Percentiles rank a stretch among this genome's conserved stretches.
These are phyloP conservation scores for Ilex aquifolium DNA, from an alignment of 257 asterid genomes.

Conservation along the genomic window DNA sequence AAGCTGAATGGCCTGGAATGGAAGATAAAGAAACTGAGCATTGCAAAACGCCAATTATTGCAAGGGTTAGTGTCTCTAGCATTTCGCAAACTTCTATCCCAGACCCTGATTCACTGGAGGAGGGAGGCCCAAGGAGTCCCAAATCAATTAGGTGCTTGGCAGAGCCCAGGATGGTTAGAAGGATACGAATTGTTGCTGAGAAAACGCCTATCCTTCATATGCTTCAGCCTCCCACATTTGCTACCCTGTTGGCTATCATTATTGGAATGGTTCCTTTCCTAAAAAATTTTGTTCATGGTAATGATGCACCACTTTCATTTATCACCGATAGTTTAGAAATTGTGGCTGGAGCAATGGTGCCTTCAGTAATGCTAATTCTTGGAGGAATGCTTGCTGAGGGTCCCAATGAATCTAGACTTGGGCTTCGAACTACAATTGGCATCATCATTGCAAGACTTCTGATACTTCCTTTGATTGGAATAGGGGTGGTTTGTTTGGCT, in stretches of 20 bases:
- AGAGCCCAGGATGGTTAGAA: conserved; percentile 72
- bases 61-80: conserved; percentile 35
- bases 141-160: conserved; percentile 68
- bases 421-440: conserved; percentile 61
- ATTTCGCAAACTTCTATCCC: conserved; percentile 38
- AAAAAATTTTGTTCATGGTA: conserved; percentile 59
- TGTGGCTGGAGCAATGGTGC: conserved; percentile 83
- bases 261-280: conserved; percentile 76
- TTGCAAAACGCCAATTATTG: conserved; percentile 78
- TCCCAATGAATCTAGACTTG: conserved; percentile 73
- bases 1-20: conserved; percentile 99
- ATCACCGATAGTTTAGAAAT: conserved; percentile 75
- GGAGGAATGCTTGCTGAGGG: conserved; percentile 99
- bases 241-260: conserved; percentile 68
- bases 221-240: conserved; percentile 85
- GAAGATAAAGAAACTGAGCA: conserved; percentile 77
- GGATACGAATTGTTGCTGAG: conserved; percentile 67
- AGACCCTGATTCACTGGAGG: conserved; percentile 48
- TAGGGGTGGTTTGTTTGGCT: conserved; percentile 53
- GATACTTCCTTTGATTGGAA: conserved; percentile 67
- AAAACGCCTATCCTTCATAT: conserved; percentile 68
- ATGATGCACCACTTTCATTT: conserved; percentile 66
- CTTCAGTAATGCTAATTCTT: conserved; percentile 83
- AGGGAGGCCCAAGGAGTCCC: conserved; percentile 46
- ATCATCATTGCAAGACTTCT: conserved; percentile 63